Evolutionary conservation across 768 basidiomycete genomes (phyloP).

Genomic region (Mycena vulgaris): DNA sequence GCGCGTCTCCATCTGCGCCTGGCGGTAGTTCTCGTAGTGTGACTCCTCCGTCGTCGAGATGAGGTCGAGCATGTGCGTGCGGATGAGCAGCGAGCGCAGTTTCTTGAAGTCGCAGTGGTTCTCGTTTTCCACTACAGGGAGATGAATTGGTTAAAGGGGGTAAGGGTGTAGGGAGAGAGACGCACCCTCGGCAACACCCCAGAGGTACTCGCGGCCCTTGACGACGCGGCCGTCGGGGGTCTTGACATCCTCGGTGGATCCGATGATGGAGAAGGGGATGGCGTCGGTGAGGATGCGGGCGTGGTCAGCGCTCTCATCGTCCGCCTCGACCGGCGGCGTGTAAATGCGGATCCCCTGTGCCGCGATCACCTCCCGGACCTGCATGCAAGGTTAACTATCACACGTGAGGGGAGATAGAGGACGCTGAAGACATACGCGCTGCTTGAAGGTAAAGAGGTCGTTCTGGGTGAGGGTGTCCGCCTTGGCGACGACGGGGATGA

Average conservation of each 20-base stretch:
- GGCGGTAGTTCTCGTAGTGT: conserved; percentile 98
- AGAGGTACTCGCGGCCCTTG: conserved; percentile 98
- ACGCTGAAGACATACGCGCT: conserved; percentile 81
- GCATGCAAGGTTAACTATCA: conserved; percentile 28
- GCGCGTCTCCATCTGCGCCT: conserved; percentile 99
- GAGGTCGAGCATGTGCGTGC: conserved; percentile 98
- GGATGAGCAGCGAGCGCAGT: conserved; percentile 93
- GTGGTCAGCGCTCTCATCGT: conserved; percentile 90
- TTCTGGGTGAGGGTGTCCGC: conserved; percentile 97
- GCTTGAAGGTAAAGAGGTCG: conserved; percentile 93
- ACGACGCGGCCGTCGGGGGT: conserved; percentile 93
- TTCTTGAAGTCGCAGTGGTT: conserved; percentile 99
- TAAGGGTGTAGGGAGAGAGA: conserved; percentile 23
- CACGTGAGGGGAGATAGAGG: conserved; percentile 19
- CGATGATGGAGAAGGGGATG: conserved; percentile 99
- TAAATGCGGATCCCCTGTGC: conserved; percentile 97
- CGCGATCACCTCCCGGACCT: conserved; percentile 91
- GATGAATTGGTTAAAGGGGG: neutral
- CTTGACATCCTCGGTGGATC: conserved; percentile 94
- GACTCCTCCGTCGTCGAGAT: conserved; percentile 96
- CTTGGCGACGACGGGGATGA: conserved; percentile 98
- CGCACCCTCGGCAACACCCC: conserved; percentile 95
- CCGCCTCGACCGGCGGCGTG: conserved; percentile 91
- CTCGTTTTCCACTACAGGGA: conserved; percentile 85
- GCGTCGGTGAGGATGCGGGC: conserved; percentile 90